phyloP scores from a whole-genome alignment of 352 stramenopile genomes.

The Phytophthora pluvialis region DNA sequence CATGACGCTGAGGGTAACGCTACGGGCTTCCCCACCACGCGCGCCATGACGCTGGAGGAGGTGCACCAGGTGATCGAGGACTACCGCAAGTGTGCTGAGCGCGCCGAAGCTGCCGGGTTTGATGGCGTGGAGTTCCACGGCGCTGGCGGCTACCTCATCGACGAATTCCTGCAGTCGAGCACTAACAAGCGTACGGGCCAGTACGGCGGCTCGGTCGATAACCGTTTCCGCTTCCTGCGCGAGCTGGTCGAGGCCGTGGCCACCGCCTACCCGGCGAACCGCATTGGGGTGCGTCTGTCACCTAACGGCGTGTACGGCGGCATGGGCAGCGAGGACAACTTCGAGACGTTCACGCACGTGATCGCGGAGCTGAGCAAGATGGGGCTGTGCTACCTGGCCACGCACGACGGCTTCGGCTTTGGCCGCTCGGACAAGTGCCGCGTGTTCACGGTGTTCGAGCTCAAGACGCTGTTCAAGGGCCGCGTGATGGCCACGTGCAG shows the following conservation, averaged over 20 bases:
- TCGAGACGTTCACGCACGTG: slow-evolving; percentile 49
- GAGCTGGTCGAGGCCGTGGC: slow-evolving; percentile 68
- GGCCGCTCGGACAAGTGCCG: slow-evolving; percentile 38
- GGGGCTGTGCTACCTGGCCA: slow-evolving; percentile 48
- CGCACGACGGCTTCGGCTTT: slow-evolving; percentile 43
- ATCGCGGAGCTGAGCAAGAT: slow-evolving; percentile 38
- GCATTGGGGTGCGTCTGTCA: slow-evolving; percentile 42
- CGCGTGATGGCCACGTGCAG: slow-evolving; percentile 35
- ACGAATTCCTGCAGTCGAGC: slow-evolving; percentile 87
- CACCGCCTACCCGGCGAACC: slow-evolving; percentile 31
- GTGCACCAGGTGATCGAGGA: slow-evolving; percentile 70
- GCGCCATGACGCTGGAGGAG: slow-evolving; percentile 68
- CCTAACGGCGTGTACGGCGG: slow-evolving; percentile 42
- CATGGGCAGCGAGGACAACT: slow-evolving; percentile 50
- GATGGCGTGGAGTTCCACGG: slow-evolving; percentile 64
- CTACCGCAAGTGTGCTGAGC: slow-evolving; percentile 61
- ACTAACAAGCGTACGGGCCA: slow-evolving; percentile 81
- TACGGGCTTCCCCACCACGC: slow-evolving; percentile 45
- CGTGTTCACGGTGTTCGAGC: slow-evolving; percentile 34
- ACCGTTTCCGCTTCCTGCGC: slow-evolving; percentile 70
- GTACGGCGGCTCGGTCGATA: slow-evolving; percentile 85
- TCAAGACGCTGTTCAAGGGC: slow-evolving; percentile 40
- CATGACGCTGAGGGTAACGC: slow-evolving; percentile 36
- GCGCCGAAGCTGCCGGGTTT: slow-evolving; percentile 76
- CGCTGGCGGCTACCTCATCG: slow-evolving; percentile 91